Conservation (phyloP, 2,329 filamentous ascomycete species). For the Verticillium tricorpus region DNA sequence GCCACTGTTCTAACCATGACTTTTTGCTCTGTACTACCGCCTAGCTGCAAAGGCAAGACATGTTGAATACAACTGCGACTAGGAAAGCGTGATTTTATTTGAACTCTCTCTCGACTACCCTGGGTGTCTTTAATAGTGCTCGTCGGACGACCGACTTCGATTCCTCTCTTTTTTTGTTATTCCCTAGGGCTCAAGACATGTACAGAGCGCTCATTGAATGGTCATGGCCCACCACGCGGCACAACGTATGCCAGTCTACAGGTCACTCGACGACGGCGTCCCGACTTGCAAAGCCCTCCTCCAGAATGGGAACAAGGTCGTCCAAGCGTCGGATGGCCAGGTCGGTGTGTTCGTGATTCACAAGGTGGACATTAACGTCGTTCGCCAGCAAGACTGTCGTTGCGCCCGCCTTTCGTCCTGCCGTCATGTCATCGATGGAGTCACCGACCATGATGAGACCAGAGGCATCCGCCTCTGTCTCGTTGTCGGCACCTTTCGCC, state of each 20-base stretch:
- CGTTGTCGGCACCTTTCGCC: conserved; percentile 6
- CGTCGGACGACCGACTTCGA: too few relatives aligned
- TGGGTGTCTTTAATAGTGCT: too few relatives aligned
- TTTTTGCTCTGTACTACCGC: too few relatives aligned
- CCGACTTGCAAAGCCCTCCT: conserved; percentile 57
- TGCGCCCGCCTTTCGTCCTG: conserved; percentile 76
- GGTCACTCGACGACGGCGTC: background rate
- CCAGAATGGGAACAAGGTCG: conserved; percentile 70
- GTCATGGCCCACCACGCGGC: background rate
- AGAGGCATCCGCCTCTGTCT: conserved; percentile 33
- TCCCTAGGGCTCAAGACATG: too few relatives aligned
- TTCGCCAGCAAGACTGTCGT: conserved; percentile 87
- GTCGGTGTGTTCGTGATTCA: conserved; percentile 71
- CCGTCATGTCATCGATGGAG: conserved; percentile 89
- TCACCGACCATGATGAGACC: conserved; percentile 66
- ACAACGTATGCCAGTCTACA: background rate
- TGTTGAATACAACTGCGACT: too few relatives aligned
- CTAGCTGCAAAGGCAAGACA: too few relatives aligned
- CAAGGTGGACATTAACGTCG: conserved; percentile 69
- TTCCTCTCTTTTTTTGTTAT: too few relatives aligned
- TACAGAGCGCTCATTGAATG: background rate
- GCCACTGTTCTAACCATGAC: too few relatives aligned
- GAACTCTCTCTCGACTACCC: too few relatives aligned
- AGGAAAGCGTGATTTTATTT: too few relatives aligned
- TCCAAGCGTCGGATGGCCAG: conserved; percentile 67